Percentiles rank a stretch among this genome's conserved stretches.
Evolutionary conservation across 2,329 filamentous ascomycete species (phyloP).

Genomic region (Trichophyton benhamiae): DNA sequence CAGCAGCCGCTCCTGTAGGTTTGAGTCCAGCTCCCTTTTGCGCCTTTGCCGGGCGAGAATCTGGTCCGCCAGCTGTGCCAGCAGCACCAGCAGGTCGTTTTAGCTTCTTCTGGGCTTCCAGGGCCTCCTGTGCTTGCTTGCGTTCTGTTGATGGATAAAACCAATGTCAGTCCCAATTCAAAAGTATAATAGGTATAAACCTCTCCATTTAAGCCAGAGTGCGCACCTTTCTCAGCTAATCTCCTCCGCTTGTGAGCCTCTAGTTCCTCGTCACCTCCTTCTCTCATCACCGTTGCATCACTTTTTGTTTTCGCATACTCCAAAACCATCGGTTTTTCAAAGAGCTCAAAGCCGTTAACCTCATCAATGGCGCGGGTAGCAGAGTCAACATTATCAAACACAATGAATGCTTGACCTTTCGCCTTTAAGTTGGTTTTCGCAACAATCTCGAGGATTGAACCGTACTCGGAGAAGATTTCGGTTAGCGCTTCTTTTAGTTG

Average conservation of each 20-base stretch:
- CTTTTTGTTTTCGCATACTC: slow-evolving; percentile 71
- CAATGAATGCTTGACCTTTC: slow-evolving; percentile 90
- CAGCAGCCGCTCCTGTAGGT: slow-evolving; percentile 53
- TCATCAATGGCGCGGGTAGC: slow-evolving; percentile 74
- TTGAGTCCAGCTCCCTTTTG: slow-evolving; percentile 64
- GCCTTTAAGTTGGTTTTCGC: slow-evolving; percentile 82
- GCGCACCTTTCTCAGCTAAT: slow-evolving; percentile 73
- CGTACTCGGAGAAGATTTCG: slow-evolving; percentile 79
- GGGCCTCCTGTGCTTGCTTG: slow-evolving; percentile 72
- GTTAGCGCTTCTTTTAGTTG: slow-evolving; percentile 59
- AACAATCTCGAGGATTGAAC: slow-evolving; percentile 69
- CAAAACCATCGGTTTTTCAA: slow-evolving; percentile 78
- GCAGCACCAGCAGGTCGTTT: slow-evolving; percentile 49
- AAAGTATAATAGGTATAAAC: slow-evolving; percentile 10
- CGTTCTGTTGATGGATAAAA: slow-evolving; percentile 37
- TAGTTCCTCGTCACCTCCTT: slow-evolving; percentile 66
- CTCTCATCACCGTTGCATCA: slow-evolving; percentile 70
- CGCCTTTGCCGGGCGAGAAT: slow-evolving; percentile 53
- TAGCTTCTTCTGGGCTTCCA: slow-evolving; percentile 63
- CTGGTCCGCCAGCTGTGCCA: slow-evolving; percentile 27
- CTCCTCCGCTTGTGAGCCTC: slow-evolving; percentile 76
- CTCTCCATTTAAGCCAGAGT: slow-evolving; percentile 4
- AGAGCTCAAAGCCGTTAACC: slow-evolving; percentile 82
- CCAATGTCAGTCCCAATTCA: slow-evolving; percentile 11
- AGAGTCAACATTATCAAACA: slow-evolving; percentile 72